Evolutionary conservation across 2,329 filamentous ascomycete genomes (phyloP).

Genomic region (Fusarium verrucosum): DNA sequence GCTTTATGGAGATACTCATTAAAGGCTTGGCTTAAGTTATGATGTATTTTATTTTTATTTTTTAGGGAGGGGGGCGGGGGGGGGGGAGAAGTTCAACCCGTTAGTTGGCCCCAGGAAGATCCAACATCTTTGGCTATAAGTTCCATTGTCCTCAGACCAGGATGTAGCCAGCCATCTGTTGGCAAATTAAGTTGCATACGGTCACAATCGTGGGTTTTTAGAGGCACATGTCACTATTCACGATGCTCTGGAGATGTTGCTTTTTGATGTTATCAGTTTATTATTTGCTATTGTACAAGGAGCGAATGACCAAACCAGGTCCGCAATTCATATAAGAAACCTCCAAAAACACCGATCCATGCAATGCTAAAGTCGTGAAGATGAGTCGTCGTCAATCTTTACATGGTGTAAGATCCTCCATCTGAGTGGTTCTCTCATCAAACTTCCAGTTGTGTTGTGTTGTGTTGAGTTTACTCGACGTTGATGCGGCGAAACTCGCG

Average conservation of each 20-base stretch:
- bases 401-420: background rate
- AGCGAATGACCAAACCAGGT: constrained; percentile 25
- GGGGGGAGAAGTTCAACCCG: too few species aligned
- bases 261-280: constrained; percentile 13
- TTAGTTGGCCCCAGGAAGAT: too few species aligned
- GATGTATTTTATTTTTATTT: too few species aligned
- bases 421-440: background rate
- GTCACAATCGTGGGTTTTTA: background rate
- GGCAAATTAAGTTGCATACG: background rate
- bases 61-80: too few species aligned
- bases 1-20: too few species aligned
- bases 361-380: constrained; percentile 10
- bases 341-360: constrained; percentile 37
- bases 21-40: too few species aligned
- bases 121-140: too few species aligned
- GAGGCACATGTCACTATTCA: background rate
- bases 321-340: constrained; percentile 14
- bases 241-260: background rate
- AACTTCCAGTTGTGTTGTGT: background rate
- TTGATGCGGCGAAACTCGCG: constrained; percentile 64
- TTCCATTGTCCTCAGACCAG: too few species aligned
- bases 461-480: constrained; percentile 55
- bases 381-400: constrained; percentile 3
- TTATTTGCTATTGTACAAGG: constrained; percentile 35
- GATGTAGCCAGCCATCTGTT: too few species aligned